phyloP scores from a whole-genome alignment of 2,329 filamentous ascomycete species.

The Penicillium sp. region DNA sequence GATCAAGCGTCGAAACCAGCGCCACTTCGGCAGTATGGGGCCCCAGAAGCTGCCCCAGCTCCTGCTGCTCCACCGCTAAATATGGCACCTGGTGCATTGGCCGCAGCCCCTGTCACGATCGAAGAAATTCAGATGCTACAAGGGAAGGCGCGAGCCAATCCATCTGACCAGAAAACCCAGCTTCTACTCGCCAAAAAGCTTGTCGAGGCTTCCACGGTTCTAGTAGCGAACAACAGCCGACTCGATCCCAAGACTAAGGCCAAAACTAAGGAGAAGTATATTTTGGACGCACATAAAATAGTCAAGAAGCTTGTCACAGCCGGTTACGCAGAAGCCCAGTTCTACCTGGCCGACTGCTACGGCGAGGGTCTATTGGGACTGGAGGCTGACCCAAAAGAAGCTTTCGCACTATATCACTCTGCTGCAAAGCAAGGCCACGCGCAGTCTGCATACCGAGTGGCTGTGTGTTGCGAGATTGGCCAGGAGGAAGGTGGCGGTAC shows the following conservation, averaged over 20 bases:
- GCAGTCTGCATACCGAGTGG: conserved; percentile 85
- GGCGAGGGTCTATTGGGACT: conserved; percentile 76
- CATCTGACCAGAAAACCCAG: conserved; percentile 67
- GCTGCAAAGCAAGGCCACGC: conserved; percentile 86
- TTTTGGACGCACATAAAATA: conserved; percentile 82
- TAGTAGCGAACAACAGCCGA: conserved; percentile 72
- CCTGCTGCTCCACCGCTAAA: conserved; percentile 26
- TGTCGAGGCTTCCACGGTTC: conserved; percentile 74
- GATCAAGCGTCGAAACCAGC: conserved; percentile 46
- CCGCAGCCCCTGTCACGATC: conserved; percentile 61
- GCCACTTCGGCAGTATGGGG: conserved; percentile 53
- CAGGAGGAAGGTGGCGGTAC: conserved; percentile 93
- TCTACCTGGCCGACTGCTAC: conserved; percentile 85
- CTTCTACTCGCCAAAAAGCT: conserved; percentile 76
- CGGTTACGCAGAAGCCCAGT: conserved; percentile 82
- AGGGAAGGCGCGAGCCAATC: conserved; percentile 64
- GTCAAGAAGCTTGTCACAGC: conserved; percentile 77
- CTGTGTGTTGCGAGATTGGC: conserved; percentile 95
- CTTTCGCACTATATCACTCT: conserved; percentile 88
- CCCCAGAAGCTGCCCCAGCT: conserved; percentile 32
- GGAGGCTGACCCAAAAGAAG: conserved; percentile 82
- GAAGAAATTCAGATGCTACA: conserved; percentile 75
- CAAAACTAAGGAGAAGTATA: conserved; percentile 73
- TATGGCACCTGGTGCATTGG: conserved; percentile 6
- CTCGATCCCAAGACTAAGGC: conserved; percentile 61